Conservation (phyloP, 2,329 filamentous ascomycete genomes). For the Ophiostoma himal-ulmi region DNA sequence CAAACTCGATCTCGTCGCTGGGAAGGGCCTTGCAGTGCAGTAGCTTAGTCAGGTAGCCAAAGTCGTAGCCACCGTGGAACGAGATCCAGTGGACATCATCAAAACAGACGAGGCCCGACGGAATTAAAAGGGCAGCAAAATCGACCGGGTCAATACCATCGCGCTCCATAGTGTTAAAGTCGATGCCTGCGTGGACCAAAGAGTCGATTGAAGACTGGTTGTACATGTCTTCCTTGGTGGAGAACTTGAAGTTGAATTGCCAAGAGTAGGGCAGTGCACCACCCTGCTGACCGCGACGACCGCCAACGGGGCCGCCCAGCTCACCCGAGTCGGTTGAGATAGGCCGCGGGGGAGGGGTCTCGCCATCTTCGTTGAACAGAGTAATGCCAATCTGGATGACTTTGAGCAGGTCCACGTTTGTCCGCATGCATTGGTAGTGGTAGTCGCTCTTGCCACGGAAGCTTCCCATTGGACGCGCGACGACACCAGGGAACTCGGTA, state of each 20-base stretch:
- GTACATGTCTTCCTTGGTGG: constrained; percentile 93
- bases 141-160: constrained; percentile 86
- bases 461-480: constrained; percentile 87
- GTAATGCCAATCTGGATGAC: constrained; percentile 96
- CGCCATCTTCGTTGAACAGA: constrained; percentile 83
- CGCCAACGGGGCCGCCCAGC: constrained; percentile 34
- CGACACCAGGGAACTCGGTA: constrained; percentile 96
- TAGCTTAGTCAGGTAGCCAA: constrained; percentile 93
- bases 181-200: constrained; percentile 83
- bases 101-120: constrained; percentile 82
- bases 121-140: constrained; percentile 85
- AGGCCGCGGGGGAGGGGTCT: constrained; percentile 70
- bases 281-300: constrained; percentile 35
- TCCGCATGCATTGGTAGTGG: constrained; percentile 94
- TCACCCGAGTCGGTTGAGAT: constrained; percentile 41
- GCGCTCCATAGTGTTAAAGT: constrained; percentile 76
- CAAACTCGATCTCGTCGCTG: constrained; percentile 84
- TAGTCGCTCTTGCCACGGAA: constrained; percentile 96
- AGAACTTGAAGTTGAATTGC: constrained; percentile 99
- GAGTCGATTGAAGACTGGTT: constrained; percentile 92
- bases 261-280: constrained; percentile 71
- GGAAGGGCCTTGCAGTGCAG: constrained; percentile 78
- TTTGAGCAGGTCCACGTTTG: constrained; percentile 94
- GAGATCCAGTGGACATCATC: constrained; percentile 93
- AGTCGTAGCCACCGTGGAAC: constrained; percentile 97